Percentiles rank a stretch among this genome's conserved stretches.
These are phyloP conservation scores for Eucalyptus curtisii DNA, from an alignment of 345 rosid species.

Conservation along the genomic window DNA sequence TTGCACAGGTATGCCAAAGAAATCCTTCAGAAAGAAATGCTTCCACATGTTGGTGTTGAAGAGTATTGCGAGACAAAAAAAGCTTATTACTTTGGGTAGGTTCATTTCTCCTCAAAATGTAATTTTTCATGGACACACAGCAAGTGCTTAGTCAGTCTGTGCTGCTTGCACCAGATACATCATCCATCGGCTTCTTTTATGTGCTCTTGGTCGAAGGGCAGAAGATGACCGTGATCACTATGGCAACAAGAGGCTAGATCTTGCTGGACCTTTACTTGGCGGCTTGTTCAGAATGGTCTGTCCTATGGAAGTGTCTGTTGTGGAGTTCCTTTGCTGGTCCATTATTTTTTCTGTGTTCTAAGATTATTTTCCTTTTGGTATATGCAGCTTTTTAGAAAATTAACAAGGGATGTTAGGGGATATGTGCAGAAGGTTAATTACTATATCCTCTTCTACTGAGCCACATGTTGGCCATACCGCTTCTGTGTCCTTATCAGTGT, in stretches of 20 bases:
- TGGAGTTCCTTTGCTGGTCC: neutral
- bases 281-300: constrained; percentile 95
- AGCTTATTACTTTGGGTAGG: constrained; percentile 95
- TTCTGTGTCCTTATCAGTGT: neutral
- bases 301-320: neutral
- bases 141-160: neutral
- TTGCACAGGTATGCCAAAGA: constrained; percentile 82
- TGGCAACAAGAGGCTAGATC: constrained; percentile 99
- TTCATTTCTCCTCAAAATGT: neutral
- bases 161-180: constrained; percentile 42
- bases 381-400: constrained; percentile 87
- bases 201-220: constrained; percentile 90
- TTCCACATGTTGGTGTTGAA: constrained; percentile 94
- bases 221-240: constrained; percentile 99
- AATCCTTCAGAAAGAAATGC: constrained; percentile 98
- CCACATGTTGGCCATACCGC: neutral
- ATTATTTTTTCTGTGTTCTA: neutral
- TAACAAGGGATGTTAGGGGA: constrained; percentile 86
- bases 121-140: neutral
- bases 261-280: constrained; percentile 98
- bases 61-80: constrained; percentile 93
- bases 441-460: neutral
- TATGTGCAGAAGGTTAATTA: constrained; percentile 90
- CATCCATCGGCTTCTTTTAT: constrained; percentile 82
- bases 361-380: neutral